Conservation (phyloP, 176 grass and related monocot genomes). For the Cenchrus purpureus region DNA sequence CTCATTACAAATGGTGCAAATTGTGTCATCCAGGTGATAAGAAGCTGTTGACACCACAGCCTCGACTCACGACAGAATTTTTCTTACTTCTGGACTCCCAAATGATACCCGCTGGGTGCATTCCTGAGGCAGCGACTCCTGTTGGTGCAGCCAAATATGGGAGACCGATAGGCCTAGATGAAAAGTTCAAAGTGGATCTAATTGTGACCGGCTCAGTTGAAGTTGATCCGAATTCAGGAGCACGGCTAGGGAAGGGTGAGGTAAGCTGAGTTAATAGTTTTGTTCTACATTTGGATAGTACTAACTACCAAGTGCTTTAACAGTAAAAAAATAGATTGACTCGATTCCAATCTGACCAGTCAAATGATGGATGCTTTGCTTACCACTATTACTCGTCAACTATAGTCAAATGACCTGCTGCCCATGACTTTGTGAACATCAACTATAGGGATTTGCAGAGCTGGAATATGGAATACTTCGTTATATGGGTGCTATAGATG, state of each 20-base stretch:
- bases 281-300: not conserved
- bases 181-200: conserved; percentile 79
- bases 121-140: conserved; percentile 79
- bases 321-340: not conserved
- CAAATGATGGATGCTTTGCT: not conserved
- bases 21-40: conserved; percentile 58
- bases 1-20: conserved; percentile 7
- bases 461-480: conserved; percentile 89
- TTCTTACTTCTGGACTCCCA: conserved; percentile 72
- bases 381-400: no score
- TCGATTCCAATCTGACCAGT: not conserved
- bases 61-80: conserved; percentile 72
- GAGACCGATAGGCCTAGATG: conserved; percentile 71
- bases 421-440: not conserved
- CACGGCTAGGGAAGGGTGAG: conserved; percentile 88
- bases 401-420: not conserved
- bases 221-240: conserved; percentile 87
- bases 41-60: conserved; percentile 88
- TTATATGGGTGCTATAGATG: conserved; percentile 87
- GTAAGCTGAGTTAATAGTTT: conserved; percentile 42
- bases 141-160: conserved; percentile 86
- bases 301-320: not conserved
- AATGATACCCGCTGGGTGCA: conserved; percentile 55
- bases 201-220: conserved; percentile 88
- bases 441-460: conserved; percentile 77